Percentiles rank a stretch among this genome's conserved stretches.
Conservation (phyloP, 345 rosid genomes). For the Rhizophora mangle region DNA sequence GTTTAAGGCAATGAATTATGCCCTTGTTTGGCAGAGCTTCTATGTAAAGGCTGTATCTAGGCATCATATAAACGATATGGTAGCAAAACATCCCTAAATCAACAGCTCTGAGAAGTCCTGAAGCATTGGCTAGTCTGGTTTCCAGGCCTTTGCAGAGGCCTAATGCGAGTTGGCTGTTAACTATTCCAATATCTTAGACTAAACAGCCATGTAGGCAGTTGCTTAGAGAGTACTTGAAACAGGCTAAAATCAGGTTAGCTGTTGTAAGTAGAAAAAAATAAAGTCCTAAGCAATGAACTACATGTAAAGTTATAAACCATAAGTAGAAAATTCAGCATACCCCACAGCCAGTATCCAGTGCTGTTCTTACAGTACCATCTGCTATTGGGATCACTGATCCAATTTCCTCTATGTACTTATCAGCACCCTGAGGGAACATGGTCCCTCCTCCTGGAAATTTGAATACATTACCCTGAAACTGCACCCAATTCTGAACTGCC, state of each 20-base stretch:
- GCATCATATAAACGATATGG: background rate
- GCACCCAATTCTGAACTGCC: slow-evolving; percentile 91
- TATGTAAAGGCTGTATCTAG: background rate
- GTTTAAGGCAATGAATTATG: background rate
- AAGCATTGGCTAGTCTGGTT: background rate
- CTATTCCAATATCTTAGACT: no score
- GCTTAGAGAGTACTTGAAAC: background rate
- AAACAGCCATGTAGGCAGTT: no score
- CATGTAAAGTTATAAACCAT: no score
- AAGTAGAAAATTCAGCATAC: slow-evolving; percentile 41
- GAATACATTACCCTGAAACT: slow-evolving; percentile 82
- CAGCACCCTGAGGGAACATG: slow-evolving; percentile 99
- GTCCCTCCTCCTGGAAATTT: slow-evolving; percentile 99
- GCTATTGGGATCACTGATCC: slow-evolving; percentile 84
- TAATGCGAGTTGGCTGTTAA: background rate
- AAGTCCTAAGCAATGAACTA: background rate
- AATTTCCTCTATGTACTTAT: slow-evolving; percentile 85
- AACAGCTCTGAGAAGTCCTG: background rate
- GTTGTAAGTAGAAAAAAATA: background rate
- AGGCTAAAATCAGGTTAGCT: background rate
- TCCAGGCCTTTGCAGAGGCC: background rate
- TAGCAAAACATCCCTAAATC: background rate
- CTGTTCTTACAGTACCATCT: slow-evolving; percentile 89
- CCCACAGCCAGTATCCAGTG: slow-evolving; percentile 96
- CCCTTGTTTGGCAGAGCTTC: background rate